These are phyloP conservation scores for Cicer chorassanicum DNA, from an alignment of 306 rosid genomes.

Conservation along the genomic window DNA sequence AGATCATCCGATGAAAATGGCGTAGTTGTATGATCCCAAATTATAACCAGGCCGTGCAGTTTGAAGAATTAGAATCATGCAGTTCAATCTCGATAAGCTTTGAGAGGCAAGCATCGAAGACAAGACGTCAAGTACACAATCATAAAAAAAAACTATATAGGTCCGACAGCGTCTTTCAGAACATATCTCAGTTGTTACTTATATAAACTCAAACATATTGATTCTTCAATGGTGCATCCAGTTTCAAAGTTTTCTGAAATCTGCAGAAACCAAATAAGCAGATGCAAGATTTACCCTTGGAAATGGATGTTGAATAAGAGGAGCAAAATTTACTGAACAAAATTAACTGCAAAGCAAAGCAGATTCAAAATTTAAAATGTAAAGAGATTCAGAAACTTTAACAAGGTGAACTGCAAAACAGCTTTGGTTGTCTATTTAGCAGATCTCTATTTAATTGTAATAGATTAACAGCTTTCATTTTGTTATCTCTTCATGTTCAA, in stretches of 20 bases:
- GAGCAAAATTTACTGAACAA: background rate
- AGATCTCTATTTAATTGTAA: background rate
- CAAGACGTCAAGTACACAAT: too few species aligned
- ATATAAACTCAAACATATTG: too few species aligned
- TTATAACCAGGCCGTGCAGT: background rate
- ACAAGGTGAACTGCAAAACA: background rate
- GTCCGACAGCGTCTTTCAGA: too few species aligned
- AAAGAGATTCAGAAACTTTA: background rate
- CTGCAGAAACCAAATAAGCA: background rate
- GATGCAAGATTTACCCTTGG: background rate
- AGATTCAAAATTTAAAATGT: background rate
- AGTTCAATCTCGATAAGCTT: background rate
- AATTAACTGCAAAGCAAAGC: background rate
- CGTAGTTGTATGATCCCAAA: constrained; percentile 43
- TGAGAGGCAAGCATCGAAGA: too few species aligned
- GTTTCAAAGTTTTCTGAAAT: background rate
- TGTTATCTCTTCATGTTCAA: too few species aligned
- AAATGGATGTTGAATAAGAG: background rate
- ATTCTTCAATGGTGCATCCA: too few species aligned
- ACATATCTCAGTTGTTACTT: too few species aligned
- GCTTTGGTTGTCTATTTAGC: background rate
- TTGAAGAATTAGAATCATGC: background rate
- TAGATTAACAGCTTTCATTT: background rate
- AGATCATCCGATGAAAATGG: constrained; percentile 88
- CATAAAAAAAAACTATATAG: too few species aligned